Base-by-base conservation (phyloP, 345 rosid species). In the Physaria fendleri region DNA sequence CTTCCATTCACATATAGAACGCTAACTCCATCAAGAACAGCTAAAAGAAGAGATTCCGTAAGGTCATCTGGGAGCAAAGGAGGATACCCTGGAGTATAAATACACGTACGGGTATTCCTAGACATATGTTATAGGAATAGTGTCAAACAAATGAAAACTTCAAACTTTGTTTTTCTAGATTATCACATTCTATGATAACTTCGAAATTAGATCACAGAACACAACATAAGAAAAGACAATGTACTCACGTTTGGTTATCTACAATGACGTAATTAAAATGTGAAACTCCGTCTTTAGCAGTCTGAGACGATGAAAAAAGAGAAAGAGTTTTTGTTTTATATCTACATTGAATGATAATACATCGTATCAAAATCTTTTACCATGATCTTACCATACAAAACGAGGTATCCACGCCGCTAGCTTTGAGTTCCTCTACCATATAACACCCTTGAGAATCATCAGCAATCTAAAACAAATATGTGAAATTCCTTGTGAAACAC, bases 51-150 rank as follows among this genome's bases (percentile, higher is more conserved):
- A 52, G 81, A 65, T 5, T 61, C 73, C 13, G 78, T 56, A 62
- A 92, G 78, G 20, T 86, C 97, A 30, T 78, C 79, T 7, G 85
- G 81, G 56, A 43, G 65, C 81, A 88, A 71, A 48, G 78, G 81
- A 67, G 96, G 98, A 50, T 71, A 27, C 37, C 95, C 98, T 16
- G 90, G 85, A 27, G 95, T 82, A 69, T 81, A 87, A 37, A 88
- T 82, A 67, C 97, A 92, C 8, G 98, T 92, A 4, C 98, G 95
- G 11, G 95, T 92, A 75, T 80, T 82, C 82, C 99, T 92, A 82
- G 16, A 82, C 38, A 5, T 25, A 14, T 4, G 38, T 29, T 40
- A 23, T 9, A 47, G 0, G 10, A 44, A 43, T 25, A 11, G 4
- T 13, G 28, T 54, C 64, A 56, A 55, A 27, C 14, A 29, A 47